Base-by-base conservation (phyloP, 2,329 filamentous ascomycete species). In the Shiraia sp. region DNA sequence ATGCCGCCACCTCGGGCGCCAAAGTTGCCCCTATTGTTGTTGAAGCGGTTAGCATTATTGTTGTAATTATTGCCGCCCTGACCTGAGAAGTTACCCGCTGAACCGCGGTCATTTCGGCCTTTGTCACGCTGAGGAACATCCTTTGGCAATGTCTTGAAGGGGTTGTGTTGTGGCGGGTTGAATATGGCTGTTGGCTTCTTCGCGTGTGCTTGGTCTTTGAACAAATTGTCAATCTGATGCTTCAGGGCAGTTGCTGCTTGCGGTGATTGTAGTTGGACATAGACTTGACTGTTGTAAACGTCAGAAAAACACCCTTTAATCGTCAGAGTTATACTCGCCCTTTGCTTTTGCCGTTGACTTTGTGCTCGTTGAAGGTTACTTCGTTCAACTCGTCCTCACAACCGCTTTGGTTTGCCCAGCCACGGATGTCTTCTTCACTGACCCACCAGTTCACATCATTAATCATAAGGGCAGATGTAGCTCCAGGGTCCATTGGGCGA, bases 271-370 rank as follows among this genome's bases (percentile, higher is more conserved):
- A 97, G 90, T 59, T 96, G 89, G 32, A 97, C 75, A 62, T 91
- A 97, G 4, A 86, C 90, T 76, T 86, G 83, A 28, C 81, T 83
- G 49, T 37, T 39, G 17, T 10, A 29, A 13, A 10, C 36, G 40
- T 62, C 24, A 63, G 52, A 32, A 27, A 9, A 24, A 17, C 14
- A 7, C n/a, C n/a, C n/a, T 22, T 14, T 14, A 26, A 29, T 23
- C 4, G 19, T 27, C 6, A 7, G 35, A 23, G 23, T 14, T 14
- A 5, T 12, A 71, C 83, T 51, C 78, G 95, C 91, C 93, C 92
- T 75, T 97, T 96, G 72, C 90, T 96, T 75, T 99, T 99, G 57
- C 93, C 93, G 57, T 99, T 99, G 33, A 97, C 91, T 68, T 99
- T 99, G 72, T 97, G 93, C 69, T 99, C 93, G 61, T 90, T 96